These are phyloP conservation scores for Physcia stellaris DNA, from an alignment of 495 filamentous ascomycete species.

Conservation along the genomic window DNA sequence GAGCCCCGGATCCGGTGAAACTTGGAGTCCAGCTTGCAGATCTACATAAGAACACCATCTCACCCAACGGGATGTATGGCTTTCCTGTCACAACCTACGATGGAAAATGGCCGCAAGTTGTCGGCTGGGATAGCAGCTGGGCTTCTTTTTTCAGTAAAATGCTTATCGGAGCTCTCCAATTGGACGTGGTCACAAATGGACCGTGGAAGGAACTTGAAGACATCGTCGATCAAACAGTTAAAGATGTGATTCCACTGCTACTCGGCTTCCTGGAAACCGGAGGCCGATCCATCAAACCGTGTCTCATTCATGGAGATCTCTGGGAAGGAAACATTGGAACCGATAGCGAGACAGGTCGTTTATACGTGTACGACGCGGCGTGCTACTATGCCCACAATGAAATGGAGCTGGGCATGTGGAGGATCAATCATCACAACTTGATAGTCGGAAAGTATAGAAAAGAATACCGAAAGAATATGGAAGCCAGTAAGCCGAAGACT, in stretches of 20 bases:
- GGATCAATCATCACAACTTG: neutral
- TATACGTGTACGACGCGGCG: conserved; percentile 12
- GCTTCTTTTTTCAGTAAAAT: too few relatives aligned
- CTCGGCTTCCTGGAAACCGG: conserved; percentile 16
- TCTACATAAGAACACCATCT: too few relatives aligned
- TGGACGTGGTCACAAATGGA: too few relatives aligned
- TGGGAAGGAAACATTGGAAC: conserved; percentile 22
- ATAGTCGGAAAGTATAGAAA: neutral
- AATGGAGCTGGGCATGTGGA: neutral
- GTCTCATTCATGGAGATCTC: conserved; percentile 24
- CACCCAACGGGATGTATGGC: too few relatives aligned
- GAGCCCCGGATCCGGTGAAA: too few relatives aligned
- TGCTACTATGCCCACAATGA: conserved; percentile 1
- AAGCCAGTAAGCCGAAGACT: conserved; percentile 15
- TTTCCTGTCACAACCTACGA: too few relatives aligned
- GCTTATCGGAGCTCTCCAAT: too few relatives aligned
- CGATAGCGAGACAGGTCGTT: conserved; percentile 6
- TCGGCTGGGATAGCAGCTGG: too few relatives aligned
- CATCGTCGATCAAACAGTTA: conserved; percentile 9
- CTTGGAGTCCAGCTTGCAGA: too few relatives aligned
- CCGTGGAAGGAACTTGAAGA: neutral
- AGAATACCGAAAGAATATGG: conserved; percentile 11
- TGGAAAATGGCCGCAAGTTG: too few relatives aligned
- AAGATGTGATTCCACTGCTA: conserved; percentile 25
- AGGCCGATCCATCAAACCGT: conserved; percentile 19